Conservation (phyloP, 192 early-diverging fungal genomes). For the Spizellomyces punctatus region DNA sequence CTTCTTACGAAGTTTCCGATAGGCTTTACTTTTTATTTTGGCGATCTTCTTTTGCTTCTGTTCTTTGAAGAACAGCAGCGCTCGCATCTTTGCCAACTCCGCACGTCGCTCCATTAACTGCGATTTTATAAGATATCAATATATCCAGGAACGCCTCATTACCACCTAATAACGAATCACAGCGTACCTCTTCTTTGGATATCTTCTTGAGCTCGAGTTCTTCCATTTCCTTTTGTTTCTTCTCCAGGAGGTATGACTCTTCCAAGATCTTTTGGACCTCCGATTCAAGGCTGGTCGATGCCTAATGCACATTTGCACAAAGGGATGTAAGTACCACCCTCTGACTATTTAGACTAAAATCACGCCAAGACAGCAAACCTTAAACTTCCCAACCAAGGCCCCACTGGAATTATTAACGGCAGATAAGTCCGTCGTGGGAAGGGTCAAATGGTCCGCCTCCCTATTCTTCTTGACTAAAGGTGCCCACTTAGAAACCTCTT, state of each 20-base stretch:
- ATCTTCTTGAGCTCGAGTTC: conserved; percentile 85
- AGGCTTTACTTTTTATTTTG: conserved; percentile 98
- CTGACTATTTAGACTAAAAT: conserved; percentile 7
- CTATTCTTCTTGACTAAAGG: conserved; percentile 80
- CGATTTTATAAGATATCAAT: conserved; percentile 6
- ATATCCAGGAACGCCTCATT: too few species aligned
- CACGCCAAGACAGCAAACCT: conserved; percentile 20
- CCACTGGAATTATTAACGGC: conserved; percentile 49
- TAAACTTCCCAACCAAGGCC: conserved; percentile 65
- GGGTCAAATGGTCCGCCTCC: conserved; percentile 79
- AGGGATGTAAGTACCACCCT: neutral
- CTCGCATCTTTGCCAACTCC: conserved; percentile 88
- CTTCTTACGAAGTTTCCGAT: conserved; percentile 84
- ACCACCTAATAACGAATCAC: too few species aligned
- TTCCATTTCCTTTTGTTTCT: conserved; percentile 77
- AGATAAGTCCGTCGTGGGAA: conserved; percentile 53
- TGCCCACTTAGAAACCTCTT: conserved; percentile 84
- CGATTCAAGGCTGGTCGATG: conserved; percentile 73
- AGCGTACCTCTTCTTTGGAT: conserved; percentile 73
- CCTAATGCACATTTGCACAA: conserved; percentile 9
- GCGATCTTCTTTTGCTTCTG: conserved; percentile 86
- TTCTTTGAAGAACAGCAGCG: conserved; percentile 92
- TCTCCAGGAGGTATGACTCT: conserved; percentile 76
- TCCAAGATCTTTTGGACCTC: conserved; percentile 72
- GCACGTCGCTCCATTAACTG: conserved; percentile 58